phyloP scores from a whole-genome alignment of 1,284 basidiomycete species.

The Stereum hirsutum region DNA sequence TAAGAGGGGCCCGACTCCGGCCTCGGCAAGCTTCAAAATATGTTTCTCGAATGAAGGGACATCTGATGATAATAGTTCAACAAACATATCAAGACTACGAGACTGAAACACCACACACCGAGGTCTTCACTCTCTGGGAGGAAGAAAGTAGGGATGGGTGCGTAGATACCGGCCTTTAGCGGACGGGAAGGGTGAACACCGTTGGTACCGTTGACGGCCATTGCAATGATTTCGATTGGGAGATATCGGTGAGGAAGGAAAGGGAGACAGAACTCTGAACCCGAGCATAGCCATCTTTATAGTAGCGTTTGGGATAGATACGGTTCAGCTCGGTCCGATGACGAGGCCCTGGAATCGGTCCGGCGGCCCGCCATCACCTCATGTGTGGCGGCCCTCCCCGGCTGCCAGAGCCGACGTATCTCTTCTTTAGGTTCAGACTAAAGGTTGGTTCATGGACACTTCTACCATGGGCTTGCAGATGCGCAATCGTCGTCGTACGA shows the following conservation, averaged over 20 bases:
- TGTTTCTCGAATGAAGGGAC: constrained; percentile 67
- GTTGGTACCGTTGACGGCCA: constrained; percentile 31
- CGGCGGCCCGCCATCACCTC: too few relatives aligned
- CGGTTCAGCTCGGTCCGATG: too few relatives aligned
- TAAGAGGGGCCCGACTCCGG: constrained; percentile 71
- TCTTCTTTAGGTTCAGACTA: too few relatives aligned
- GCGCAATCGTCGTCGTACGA: too few relatives aligned
- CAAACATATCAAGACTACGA: not conserved
- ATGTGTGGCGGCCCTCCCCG: too few relatives aligned
- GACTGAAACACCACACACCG: constrained; percentile 36
- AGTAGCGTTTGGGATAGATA: not conserved
- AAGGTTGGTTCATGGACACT: too few relatives aligned
- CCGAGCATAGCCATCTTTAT: not conserved
- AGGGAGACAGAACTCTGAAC: not conserved
- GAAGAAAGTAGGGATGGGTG: constrained; percentile 85
- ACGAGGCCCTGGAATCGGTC: too few relatives aligned
- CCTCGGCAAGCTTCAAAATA: constrained; percentile 57
- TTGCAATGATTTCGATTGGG: too few relatives aligned
- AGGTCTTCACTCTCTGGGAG: constrained; percentile 69
- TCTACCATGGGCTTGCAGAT: too few relatives aligned
- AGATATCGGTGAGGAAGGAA: not conserved
- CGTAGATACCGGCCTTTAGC: constrained; percentile 74
- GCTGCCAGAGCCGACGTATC: too few relatives aligned
- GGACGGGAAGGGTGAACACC: constrained; percentile 29
- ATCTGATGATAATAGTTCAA: constrained; percentile 36